Evolutionary conservation across 2,329 filamentous ascomycete genomes (phyloP).

Genomic region (Penicillium sp.): DNA sequence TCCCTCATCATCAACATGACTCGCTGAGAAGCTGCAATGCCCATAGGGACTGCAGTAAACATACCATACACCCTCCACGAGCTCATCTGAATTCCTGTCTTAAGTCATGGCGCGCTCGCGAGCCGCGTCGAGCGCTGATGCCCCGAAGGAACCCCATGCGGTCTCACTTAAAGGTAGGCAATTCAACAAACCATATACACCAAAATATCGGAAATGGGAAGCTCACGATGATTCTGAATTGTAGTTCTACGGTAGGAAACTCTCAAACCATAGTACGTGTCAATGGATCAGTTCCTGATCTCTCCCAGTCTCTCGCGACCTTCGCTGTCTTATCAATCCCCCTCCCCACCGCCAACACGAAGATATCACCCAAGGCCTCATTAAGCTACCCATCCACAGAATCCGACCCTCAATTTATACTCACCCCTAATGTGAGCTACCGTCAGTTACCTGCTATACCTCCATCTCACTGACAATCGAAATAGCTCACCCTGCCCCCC

Average conservation of each 20-base stretch:
- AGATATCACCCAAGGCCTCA: conserved; percentile 59
- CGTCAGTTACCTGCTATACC: too few species aligned
- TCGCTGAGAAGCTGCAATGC: conserved; percentile 8
- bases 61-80: background rate
- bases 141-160: conserved; percentile 66
- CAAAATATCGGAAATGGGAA: conserved; percentile 1
- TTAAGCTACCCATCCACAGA: conserved; percentile 62
- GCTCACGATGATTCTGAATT: conserved; percentile 18
- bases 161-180: conserved; percentile 65
- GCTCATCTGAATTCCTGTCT: background rate
- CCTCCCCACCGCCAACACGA: conserved; percentile 44
- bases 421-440: conserved; percentile 49
- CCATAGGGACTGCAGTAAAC: background rate
- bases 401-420: conserved; percentile 49
- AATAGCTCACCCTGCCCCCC: conserved; percentile 70
- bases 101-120: conserved; percentile 41
- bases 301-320: conserved; percentile 66
- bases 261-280: background rate
- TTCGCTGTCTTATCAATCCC: conserved; percentile 45
- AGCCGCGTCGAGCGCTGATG: conserved; percentile 41
- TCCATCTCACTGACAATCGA: conserved; percentile 11
- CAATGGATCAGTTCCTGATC: conserved; percentile 10
- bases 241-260: conserved; percentile 36
- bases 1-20: conserved; percentile 13
- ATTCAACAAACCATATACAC: background rate